A percentile compares a stretch with the other conserved stretches of the same genome.
These are phyloP conservation scores for Gremmenia infestans DNA, from an alignment of 2,329 filamentous ascomycete species.

Conservation along the genomic window DNA sequence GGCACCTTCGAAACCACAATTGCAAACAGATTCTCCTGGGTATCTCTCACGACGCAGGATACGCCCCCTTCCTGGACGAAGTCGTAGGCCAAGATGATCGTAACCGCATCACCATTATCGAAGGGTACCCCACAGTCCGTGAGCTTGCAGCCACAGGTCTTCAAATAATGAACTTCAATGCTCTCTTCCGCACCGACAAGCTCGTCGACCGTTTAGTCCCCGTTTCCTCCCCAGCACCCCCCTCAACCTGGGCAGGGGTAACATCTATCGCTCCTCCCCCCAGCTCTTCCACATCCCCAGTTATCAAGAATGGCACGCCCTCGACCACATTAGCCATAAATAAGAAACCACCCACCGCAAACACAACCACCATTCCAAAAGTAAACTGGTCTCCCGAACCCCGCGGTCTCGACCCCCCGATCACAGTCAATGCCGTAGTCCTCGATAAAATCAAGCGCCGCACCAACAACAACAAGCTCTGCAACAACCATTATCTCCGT, in stretches of 20 bases:
- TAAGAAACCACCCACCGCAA: constrained; percentile 11
- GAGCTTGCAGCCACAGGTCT: constrained; percentile 46
- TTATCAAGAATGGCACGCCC: constrained; percentile 17
- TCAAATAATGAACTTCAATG: constrained; percentile 41
- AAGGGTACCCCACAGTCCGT: constrained; percentile 46
- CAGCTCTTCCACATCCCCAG: constrained; percentile 10
- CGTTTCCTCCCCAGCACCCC: constrained; percentile 23
- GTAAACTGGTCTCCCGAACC: constrained; percentile 47
- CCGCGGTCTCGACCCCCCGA: constrained; percentile 50
- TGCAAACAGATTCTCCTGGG: constrained; percentile 59
- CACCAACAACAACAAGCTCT: constrained; percentile 51
- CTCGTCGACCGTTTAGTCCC: constrained; percentile 36
- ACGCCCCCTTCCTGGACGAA: constrained; percentile 54
- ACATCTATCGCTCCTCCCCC: constrained; percentile 25
- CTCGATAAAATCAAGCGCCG: constrained; percentile 53
- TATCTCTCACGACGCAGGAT: constrained; percentile 56
- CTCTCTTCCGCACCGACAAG: constrained; percentile 52
- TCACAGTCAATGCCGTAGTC: constrained; percentile 40
- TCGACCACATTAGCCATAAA: not conserved
- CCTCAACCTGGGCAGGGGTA: constrained; percentile 29
- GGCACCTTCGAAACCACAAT: constrained; percentile 55
- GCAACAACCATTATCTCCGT: constrained; percentile 57
- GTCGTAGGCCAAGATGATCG: constrained; percentile 42
- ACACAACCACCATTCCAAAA: constrained; percentile 6
- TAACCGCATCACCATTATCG: constrained; percentile 47